phyloP scores from a whole-genome alignment of 1,284 basidiomycete genomes.

The Porogramme epimiltina region DNA sequence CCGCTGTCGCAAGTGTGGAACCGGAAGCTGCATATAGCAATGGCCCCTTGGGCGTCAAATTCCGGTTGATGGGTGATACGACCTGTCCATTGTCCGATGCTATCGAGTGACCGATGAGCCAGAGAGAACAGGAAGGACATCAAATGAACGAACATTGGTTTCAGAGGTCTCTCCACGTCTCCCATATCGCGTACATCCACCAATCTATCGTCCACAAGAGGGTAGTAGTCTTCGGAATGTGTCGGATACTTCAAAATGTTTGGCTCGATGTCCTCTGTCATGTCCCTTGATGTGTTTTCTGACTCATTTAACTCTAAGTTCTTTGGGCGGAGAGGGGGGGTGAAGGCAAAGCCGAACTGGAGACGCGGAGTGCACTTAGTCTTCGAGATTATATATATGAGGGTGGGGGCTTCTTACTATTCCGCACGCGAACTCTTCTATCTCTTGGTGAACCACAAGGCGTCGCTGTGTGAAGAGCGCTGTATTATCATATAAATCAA shows the following conservation, averaged over 20 bases:
- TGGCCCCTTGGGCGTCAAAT: neutral
- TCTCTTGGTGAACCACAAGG: conserved; percentile 17
- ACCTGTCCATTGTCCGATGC: conserved; percentile 11
- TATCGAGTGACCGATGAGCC: neutral
- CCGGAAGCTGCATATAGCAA: neutral
- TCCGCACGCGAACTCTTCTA: conserved; percentile 21
- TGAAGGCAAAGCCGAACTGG: too few relatives aligned
- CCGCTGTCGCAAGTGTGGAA: neutral
- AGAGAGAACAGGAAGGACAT: neutral
- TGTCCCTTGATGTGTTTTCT: too few relatives aligned
- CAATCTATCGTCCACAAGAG: conserved; percentile 7
- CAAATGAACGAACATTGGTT: conserved; percentile 6
- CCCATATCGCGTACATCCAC: neutral
- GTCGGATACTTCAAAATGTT: conserved; percentile 11
- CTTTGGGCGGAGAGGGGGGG: too few relatives aligned
- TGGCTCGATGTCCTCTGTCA: neutral
- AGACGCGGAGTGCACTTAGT: too few relatives aligned
- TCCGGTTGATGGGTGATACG: neutral
- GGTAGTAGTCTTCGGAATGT: conserved; percentile 9
- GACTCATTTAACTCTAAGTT: too few relatives aligned
- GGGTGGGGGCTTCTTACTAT: conserved; percentile 17
- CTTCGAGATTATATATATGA: too few relatives aligned
- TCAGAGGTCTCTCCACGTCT: neutral
- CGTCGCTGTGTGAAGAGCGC: conserved; percentile 26
- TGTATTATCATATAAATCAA: conserved; percentile 1